Evolutionary conservation across 139 green algal species (phyloP), one percentile per base, ranked within the genome.

Genomic region (Chlorella sorokiniana): DNA sequence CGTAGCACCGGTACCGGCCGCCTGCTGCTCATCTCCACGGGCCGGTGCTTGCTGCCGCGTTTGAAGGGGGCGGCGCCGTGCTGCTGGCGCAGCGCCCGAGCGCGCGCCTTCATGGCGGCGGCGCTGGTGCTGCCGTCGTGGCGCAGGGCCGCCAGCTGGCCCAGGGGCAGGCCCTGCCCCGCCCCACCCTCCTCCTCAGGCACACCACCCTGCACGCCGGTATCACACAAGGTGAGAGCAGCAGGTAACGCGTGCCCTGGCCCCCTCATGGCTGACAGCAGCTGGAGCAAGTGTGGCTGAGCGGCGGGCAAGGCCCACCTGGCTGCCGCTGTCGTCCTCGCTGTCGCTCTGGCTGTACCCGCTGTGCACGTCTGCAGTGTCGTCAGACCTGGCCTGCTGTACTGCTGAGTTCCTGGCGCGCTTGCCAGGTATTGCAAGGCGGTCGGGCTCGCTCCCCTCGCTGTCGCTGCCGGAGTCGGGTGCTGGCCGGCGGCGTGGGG

Each of bases 1-100:
- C 93, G 75, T 33, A 95, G 85, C 8, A 93, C 81, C 27, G 88
- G 83, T 42, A 98, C 93, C 14, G 94, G 94, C n/a, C 86, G 82
- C 74, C 95, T 97, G 65, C 85, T 90, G 7, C 86, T 89, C 71
- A 90, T 64, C 83, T 97, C 91, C 73, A 88, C 68, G 38, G 94
- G 94, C 29, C 91, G 83, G 84, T 97, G 89, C 84, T 95, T 95
- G 82, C 87, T 92, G 10, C 84, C 81, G 5, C 92, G 84, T 64
- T 92, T 91, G 76, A 93, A 92, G 40, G 76, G 59, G 29, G 35
- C 33, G 45, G 77, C 73, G 14, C 59, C 69, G 8, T 23, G 52
- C 27, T 70, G 45, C 3, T 41, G 25, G 16, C 52, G 37, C 3
- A 73, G 68, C 33, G 41, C 68, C n/a, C 44, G 65, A 70, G 69